Conservation (phyloP, 2,329 filamentous ascomycete species). For the Calonectria multiphialidica region DNA sequence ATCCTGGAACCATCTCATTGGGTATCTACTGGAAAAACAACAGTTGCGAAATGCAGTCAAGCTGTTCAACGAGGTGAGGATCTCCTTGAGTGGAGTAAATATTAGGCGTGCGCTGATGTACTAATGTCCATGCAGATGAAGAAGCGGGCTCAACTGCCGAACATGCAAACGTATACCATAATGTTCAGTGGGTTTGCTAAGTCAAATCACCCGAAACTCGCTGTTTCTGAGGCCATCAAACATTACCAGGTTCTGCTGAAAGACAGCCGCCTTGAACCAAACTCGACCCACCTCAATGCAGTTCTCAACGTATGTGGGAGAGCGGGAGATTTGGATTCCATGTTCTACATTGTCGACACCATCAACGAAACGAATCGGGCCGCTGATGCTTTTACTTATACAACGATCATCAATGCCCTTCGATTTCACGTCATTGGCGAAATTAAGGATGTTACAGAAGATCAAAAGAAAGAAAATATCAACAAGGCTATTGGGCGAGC, state of each 20-base stretch:
- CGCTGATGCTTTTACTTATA: constrained; percentile 80
- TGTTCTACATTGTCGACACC: constrained; percentile 82
- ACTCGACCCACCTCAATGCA: constrained; percentile 88
- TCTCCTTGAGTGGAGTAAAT: neutral
- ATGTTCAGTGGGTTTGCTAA: constrained; percentile 81
- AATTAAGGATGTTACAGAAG: constrained; percentile 40
- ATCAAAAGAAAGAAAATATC: constrained; percentile 50
- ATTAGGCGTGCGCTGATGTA: neutral
- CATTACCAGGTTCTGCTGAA: constrained; percentile 82
- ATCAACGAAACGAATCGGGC: constrained; percentile 74
- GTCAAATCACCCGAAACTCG: constrained; percentile 68
- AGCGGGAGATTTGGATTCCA: constrained; percentile 80
- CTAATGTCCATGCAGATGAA: constrained; percentile 78
- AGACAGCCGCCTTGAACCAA: constrained; percentile 74
- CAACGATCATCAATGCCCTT: constrained; percentile 84
- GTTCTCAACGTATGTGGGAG: constrained; percentile 85
- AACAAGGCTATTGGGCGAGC: constrained; percentile 72
- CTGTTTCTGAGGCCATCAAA: constrained; percentile 76
- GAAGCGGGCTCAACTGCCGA: constrained; percentile 86
- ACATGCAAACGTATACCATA: constrained; percentile 85
- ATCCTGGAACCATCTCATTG: constrained; percentile 89
- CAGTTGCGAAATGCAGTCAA: constrained; percentile 76
- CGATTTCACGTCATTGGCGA: constrained; percentile 52
- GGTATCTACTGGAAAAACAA: constrained; percentile 73
- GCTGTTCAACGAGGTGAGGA: constrained; percentile 85